Base-by-base conservation (phyloP, 176 grass and related monocot genomes). In the Hyparrhenia diplandra region DNA sequence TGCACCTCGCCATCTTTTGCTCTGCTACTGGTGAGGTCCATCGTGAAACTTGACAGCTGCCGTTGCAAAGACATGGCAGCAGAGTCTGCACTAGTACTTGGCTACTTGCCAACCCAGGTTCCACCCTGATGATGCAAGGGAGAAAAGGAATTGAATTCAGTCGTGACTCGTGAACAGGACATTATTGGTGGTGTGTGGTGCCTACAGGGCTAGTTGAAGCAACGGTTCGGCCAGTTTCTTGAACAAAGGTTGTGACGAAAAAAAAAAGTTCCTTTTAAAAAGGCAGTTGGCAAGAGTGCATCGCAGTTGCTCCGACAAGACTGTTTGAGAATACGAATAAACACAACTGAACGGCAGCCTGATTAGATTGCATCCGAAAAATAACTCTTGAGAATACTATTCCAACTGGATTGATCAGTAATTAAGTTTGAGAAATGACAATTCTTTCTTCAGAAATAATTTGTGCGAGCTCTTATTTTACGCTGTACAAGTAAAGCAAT, bases 1-100 rank as follows among this genome's bases (percentile, higher is more conserved):
- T 71, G 67, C 67, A 41, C 57, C 4, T 72, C 6, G 28, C 41
- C n/a, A 64, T 85, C 83, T 51, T 79, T 73, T 36, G 17, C 13
- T 29, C 29, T 78, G 36, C 66, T 85, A 34, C 28, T n/a, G 18
- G 68, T 49, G 29, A 70, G 27, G 73, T n/a, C 29, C 25, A 61
- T 36, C 20, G 20, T 40, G 31, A 24, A 36, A 60, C 20, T 27
- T 54, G 31, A 32, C 36, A 60, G 13, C 49, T 47, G 17, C 21
- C 32, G 25, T 20, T 71, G 67, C 57, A 29, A 64, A 36, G 29
- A 69, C 51, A 79, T 72, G 75, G 14, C 16, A 39, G 49, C 43
- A 40, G 67, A 23, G 14, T 18, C 29, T 16, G 43, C 30, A 52
- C 18, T 52, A 46, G 43, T 46, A 49, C 5, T 16, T 18, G 45